Base-by-base conservation (phyloP, 208 protist genomes). In the Leishmania gerbilli region DNA sequence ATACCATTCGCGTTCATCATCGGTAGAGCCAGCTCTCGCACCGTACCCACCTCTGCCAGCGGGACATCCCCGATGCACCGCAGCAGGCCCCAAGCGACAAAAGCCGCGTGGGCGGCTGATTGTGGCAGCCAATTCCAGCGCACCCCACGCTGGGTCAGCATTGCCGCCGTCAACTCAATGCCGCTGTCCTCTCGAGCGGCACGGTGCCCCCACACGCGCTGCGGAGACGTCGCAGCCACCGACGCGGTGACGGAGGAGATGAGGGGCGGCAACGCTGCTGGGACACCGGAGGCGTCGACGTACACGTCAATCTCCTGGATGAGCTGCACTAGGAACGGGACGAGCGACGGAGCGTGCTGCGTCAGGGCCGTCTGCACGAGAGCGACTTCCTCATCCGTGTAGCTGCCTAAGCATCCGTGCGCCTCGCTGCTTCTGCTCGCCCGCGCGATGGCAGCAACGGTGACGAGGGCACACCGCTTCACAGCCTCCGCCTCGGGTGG, bases 201-300 rank as follows among this genome's bases (percentile, higher is more conserved):
- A 34, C 71, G 71, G 71, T 40, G 42, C 9, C 24, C 49, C 15
- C 9, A 31, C 27, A 8, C 8, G n/a, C 27, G 47, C 56, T 47
- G 74, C 55, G 11, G 34, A 42, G 45, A 34, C 76, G 15, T 45
- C 40, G 21, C 7, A 47, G 65, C 21, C 64, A 34, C 42, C 13
- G 62, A 72, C 24, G 56, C 47, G 31, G 76, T 45, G 51, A 64
- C 53, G 55, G 82, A 71, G 62, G 82, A 82, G 72, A 85, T 85
- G 51, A 85, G 47, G 0, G 82, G 71, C 1, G 77, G 62, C 62
- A 67, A n/a, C 19, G 74, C 45, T 56, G 71, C 77, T 9, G 82
- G 82, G 7, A 87, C 79, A 55, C 93, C 93, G 67, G 87, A 81
- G 21, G 65, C 84, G 45, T 86, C 71, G 27, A 96, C 88, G 79